Evolutionary conservation across 768 basidiomycete genomes (phyloP), one percentile per base, ranked within the genome.

Genomic region (Tulasnella sp.): DNA sequence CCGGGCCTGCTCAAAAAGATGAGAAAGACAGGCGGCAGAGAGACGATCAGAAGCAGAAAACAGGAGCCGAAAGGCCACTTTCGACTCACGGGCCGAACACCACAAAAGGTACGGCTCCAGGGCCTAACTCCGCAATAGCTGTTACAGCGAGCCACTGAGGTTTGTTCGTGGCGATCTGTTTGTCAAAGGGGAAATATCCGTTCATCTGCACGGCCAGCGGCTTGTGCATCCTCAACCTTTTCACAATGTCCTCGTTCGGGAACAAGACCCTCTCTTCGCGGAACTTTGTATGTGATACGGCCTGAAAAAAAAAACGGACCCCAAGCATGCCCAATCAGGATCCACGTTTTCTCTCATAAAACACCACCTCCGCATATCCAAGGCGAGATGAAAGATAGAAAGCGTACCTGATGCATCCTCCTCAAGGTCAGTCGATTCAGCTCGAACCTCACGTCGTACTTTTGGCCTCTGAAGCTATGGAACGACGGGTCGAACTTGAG

Each of bases 61-160:
- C 31, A 36, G 1, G 1, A 5, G 14, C 7, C 18, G 34, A 5
- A 36, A 80, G 14, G n/a, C n/a, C 19, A 68, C 27, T 52, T 44
- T 34, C 19, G 19, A 88, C 90, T 81, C 83, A 91, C 91, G 91
- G 91, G 44, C 91, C 91, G 83, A 91, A 92, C 6, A 92, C 84
- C 10, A 91, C 85, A 80, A 91, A 92, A 0, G 91, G 90, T 0
- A 86, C 86, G 19, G 87, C 87, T 10, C 91, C 90, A 24, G 85
- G 84, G 1, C 84, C 86, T 79, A 87, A 86, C 19, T 85, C 83
- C 36, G 88, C 40, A 46, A 92, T 90, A 0, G 89, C 86, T 19
- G 85, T 83, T 9, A 91, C 87, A 0, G 91, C 88, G 71, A 88
- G 86, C 77, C 88, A 81, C 83, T 92, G 91, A 74, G 87, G 86